phyloP scores from a whole-genome alignment of 2,329 filamentous ascomycete species.

The Aspergillus nomiae region DNA sequence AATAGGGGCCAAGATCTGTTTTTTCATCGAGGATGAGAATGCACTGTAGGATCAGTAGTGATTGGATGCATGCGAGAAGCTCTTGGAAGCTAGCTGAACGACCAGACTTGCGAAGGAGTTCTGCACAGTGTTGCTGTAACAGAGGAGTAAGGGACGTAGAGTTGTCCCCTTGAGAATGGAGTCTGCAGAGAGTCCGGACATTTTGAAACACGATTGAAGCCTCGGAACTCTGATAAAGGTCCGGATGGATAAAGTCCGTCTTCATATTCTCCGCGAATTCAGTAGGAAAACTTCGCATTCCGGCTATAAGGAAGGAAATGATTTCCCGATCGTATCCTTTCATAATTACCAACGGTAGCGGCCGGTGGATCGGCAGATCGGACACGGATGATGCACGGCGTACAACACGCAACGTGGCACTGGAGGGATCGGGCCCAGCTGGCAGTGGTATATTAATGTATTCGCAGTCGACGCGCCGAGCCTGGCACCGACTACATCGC shows the following conservation, averaged over 20 bases:
- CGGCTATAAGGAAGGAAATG: slow-evolving; percentile 23
- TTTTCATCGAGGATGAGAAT: slow-evolving; percentile 22
- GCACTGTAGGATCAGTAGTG: slow-evolving; percentile 28
- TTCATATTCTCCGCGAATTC: slow-evolving; percentile 22
- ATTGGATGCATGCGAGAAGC: slow-evolving; percentile 27
- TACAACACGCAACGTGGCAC: too few species aligned
- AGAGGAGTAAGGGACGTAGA: slow-evolving; percentile 8
- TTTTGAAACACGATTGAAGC: slow-evolving; percentile 19
- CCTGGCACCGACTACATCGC: slow-evolving; percentile 27
- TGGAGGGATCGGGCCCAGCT: neutral
- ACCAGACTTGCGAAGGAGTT: slow-evolving; percentile 15
- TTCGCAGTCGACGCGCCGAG: slow-evolving; percentile 23
- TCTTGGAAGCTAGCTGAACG: slow-evolving; percentile 24
- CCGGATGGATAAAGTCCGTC: slow-evolving; percentile 29
- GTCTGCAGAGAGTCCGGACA: slow-evolving; percentile 22
- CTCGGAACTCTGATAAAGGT: slow-evolving; percentile 15
- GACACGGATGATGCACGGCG: neutral
- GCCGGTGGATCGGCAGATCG: slow-evolving; percentile 10
- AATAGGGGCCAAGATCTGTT: slow-evolving; percentile 8
- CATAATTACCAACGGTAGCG: slow-evolving; percentile 24
- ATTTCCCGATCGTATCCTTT: slow-evolving; percentile 24
- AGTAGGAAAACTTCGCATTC: slow-evolving; percentile 20
- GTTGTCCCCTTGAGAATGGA: slow-evolving; percentile 5
- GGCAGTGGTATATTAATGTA: slow-evolving; percentile 28
- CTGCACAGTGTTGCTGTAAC: slow-evolving; percentile 15